A percentile compares a stretch with the other conserved stretches of the same genome.
Evolutionary conservation across 352 stramenopile species (phyloP).

Genomic region (Phytophthora sojae): DNA sequence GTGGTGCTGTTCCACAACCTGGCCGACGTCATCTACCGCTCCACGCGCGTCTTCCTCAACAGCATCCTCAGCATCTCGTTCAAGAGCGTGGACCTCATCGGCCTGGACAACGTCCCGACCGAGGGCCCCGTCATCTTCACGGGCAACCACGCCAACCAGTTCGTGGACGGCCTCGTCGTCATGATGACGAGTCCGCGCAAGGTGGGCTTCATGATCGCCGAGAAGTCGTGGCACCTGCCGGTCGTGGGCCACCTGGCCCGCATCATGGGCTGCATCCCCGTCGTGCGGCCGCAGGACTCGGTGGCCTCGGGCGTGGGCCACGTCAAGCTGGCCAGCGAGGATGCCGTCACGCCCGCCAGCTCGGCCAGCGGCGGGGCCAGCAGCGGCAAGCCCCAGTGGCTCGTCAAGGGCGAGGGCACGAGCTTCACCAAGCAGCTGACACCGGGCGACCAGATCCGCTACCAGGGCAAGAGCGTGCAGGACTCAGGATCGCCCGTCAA

Average conservation of each 20-base stretch:
- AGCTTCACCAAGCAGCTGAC: constrained; percentile 81
- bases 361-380: constrained; percentile 35
- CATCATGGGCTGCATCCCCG: constrained; percentile 96
- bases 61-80: constrained; percentile 98
- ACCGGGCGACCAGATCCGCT: constrained; percentile 82
- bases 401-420: constrained; percentile 70
- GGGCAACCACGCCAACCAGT: constrained; percentile 99
- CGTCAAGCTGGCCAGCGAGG: constrained; percentile 61
- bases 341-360: constrained; percentile 36
- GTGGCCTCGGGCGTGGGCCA: constrained; percentile 74
- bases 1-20: constrained; percentile 79
- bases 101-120: constrained; percentile 95
- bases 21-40: constrained; percentile 83
- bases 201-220: constrained; percentile 97
- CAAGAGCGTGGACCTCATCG: constrained; percentile 97
- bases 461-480: constrained; percentile 79
- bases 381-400: constrained; percentile 39
- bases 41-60: constrained; percentile 95
- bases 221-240: constrained; percentile 95
- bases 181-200: constrained; percentile 95
- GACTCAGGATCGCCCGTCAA: constrained; percentile 86
- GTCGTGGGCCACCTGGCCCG: constrained; percentile 96
- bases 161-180: constrained; percentile 97
- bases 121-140: constrained; percentile 98
- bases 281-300: constrained; percentile 96